Base-by-base conservation (phyloP, 192 early-diverging fungal species). In the Chytriomyces hyalinus region DNA sequence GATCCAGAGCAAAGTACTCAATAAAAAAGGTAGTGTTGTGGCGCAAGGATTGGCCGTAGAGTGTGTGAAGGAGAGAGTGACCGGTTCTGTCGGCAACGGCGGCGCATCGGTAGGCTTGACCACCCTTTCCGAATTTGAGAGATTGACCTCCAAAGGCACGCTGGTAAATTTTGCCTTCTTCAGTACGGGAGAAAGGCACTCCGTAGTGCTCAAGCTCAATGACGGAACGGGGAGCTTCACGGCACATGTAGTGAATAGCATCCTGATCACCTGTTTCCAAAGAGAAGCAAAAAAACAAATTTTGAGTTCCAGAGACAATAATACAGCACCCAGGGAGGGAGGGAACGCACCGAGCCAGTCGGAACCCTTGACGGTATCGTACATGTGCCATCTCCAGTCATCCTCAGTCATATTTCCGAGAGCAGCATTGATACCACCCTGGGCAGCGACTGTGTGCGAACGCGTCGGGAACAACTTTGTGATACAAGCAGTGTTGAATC, bases 321-420 rank as follows among this genome's bases (percentile, higher is more conserved):
- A 22, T 15, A n/a, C 22, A 44, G 11, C 15, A 46, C 17, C 71
- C 1, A 61, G 73, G 15, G 51, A 62, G 8, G 4, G 51, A 62
- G 8, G 4, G 0, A 20, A 65, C 78, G 22, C 46, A 86, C 96
- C 97, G 22, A 99, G 91, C 97, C 97, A 99, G 83, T 99, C 97
- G 74, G 92, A 94, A 65, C 96, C 97, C 89, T 99, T 99, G 83
- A 97, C 96, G 26, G 97, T 97, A 75, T 99, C 97, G 81, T 97
- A 99, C 97, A 99, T 99, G 84, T 99, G 97, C 97, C 97, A 99
- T 85, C 96, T 91, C 97, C 97, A 99, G 88, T 99, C 97, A 84
- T 99, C 97, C 87, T 99, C 95, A 74, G 92, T 91, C 96, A 99
- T 98, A 86, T 99, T 99, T 65, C 97, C 97, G 57, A 99, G 91